Base-by-base conservation (phyloP, 805 yeast species). In the Candida bentonensis region DNA sequence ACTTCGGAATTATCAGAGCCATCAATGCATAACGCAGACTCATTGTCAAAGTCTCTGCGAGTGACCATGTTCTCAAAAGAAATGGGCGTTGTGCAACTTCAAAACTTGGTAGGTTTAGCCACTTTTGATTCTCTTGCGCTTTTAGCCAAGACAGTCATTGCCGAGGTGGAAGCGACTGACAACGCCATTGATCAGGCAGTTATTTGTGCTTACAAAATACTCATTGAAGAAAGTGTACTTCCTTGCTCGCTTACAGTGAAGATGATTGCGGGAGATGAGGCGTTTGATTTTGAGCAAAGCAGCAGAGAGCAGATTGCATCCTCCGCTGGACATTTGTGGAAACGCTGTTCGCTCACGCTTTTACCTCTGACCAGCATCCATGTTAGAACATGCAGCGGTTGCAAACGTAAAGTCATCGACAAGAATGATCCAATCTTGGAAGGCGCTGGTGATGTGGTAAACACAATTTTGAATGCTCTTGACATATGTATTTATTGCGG, bases 281-380 rank as follows among this genome's bases (percentile, higher is more conserved):
- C 34, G 21, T 53, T 56, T 41, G 53, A 54, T 39, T 52, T 56
- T 28, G 15, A 36, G n/a, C n/a, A n/a, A 3, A 30, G 22, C 7
- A 42, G 42, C 13, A 40, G 44, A 3, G 47, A 48, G n/a, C 23
- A 40, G 1, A 50, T 59, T 11, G 44, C 39, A 13, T 60, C 66
- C 0, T 42, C 41, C n/a, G 49, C 48, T 23, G 51, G 48, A 17
- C 61, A 59, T 23, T 21, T 39, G 2, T 64, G 68, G 68, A 47
- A 49, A 22, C 52, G 68, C 23, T 64, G 68, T 46, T 45, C 59
- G 15, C 39, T 59, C 13, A 62, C 67, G 1, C 43, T 63, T 30
- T 44, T 61, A 28, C 68, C 68, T 2, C 33, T 63, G 17, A 49
- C 53, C 40, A 46, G 48, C 22, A 48, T 54, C 11, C 50, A 53